These are phyloP conservation scores for Elsinoe batatas DNA, from an alignment of 2,329 filamentous ascomycete species.

Conservation along the genomic window DNA sequence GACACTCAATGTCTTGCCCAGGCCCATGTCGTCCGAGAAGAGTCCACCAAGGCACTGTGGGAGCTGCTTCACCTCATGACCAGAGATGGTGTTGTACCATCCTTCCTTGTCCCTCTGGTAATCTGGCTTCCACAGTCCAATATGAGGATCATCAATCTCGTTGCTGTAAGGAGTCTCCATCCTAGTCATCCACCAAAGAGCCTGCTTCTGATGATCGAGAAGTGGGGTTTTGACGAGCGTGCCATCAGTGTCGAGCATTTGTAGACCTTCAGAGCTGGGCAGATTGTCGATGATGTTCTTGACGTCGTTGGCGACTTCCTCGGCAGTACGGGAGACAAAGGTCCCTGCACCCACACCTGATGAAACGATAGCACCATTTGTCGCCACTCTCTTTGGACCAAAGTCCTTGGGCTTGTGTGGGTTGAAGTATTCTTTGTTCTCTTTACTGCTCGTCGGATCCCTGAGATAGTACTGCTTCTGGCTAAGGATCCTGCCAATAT, in stretches of 20 bases:
- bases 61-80: constrained; percentile 41
- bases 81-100: constrained; percentile 81
- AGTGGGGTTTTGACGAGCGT: constrained; percentile 55
- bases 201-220: constrained; percentile 82
- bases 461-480: constrained; percentile 58
- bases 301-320: constrained; percentile 79
- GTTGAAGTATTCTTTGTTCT: constrained; percentile 65
- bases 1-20: constrained; percentile 59
- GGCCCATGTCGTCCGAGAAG: constrained; percentile 42
- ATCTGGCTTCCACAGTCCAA: constrained; percentile 66
- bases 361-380: neutral
- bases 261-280: constrained; percentile 63
- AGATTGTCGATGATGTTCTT: constrained; percentile 81
- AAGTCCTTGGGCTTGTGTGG: constrained; percentile 52
- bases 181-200: constrained; percentile 71
- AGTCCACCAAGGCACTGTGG: constrained; percentile 35
- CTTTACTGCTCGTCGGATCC: constrained; percentile 51
- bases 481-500: constrained; percentile 58
- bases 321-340: constrained; percentile 54
- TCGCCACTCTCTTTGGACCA: constrained; percentile 7
- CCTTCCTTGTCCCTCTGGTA: constrained; percentile 47
- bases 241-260: constrained; percentile 56
- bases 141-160: constrained; percentile 22
- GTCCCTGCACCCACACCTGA: constrained; percentile 12
- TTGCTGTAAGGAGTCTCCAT: constrained; percentile 53